Base-by-base conservation (phyloP, 2,329 filamentous ascomycete species). In the Fusarium sp. region DNA sequence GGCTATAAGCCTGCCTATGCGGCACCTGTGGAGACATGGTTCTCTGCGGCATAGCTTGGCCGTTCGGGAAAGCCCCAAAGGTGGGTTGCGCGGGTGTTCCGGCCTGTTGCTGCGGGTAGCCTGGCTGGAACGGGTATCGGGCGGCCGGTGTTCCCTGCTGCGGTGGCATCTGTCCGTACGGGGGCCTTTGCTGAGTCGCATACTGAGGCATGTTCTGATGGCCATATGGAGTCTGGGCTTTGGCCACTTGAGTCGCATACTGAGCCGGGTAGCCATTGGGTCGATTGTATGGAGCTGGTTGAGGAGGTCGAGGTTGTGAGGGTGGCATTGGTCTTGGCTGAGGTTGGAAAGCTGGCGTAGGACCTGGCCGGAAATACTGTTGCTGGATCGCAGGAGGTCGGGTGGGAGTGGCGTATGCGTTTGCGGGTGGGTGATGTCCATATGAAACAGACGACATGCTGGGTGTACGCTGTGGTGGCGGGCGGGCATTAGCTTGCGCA, bases 131-230 rank as follows among this genome's bases (percentile, higher is more conserved):
- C 25, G 78, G 76, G 58, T 79, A 85, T 33, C 83, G 81, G 16
- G 83, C 79, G 62, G 78, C 80, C 2, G 82, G 81, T 9, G 80
- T 81, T 25, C 78, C 81, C 29, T 81, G 77, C 62, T 81, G 83
- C 23, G 76, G 71, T 64, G 79, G 78, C 68, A 80, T 82, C 70
- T 80, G 80, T 3, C 73, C 73, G 42, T 81, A 82, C 60, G 82
- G 82, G 25, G 81, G 79, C 58, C 84, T 81, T 65, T 79, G 81
- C 67, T 84, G 85, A 42, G 78, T 81, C 31, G 80, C 80, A 64
- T 82, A 86, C 49, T 85, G 81, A 9, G 80, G 79, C 77, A 85
- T 82, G 65, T 79, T 82, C 65, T 84, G 81, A 62, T 87, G 85
- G 10, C 83, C 82, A 62, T 85, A 87, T 0, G 83, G 82, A 7